A percentile compares a stretch with the other conserved stretches of the same genome.
Evolutionary conservation across 176 grass and related monocot genomes (phyloP).

Genomic region (Oryza meridionalis): DNA sequence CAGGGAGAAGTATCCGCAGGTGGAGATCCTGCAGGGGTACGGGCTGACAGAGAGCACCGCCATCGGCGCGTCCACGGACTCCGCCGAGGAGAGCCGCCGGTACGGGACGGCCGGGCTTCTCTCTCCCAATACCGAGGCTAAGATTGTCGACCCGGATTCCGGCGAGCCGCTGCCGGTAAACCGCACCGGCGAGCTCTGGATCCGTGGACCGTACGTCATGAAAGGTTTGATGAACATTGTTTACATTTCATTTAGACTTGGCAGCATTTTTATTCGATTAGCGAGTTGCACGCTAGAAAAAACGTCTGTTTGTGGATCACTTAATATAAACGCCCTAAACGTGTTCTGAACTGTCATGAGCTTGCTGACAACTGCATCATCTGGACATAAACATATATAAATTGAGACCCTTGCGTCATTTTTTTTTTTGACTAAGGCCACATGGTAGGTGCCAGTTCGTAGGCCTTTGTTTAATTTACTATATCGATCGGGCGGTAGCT

Average conservation of each 20-base stretch:
- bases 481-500: background rate
- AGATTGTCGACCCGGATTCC: constrained; percentile 82
- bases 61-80: constrained; percentile 93
- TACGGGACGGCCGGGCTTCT: constrained; percentile 93
- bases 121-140: constrained; percentile 81
- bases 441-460: background rate
- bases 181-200: constrained; percentile 88
- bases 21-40: constrained; percentile 94
- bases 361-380: background rate
- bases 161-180: constrained; percentile 62
- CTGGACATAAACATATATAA: background rate
- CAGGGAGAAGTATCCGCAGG: constrained; percentile 77
- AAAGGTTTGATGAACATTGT: constrained; percentile 64
- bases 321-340: background rate
- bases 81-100: constrained; percentile 77
- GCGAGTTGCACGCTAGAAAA: background rate
- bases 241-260: background rate
- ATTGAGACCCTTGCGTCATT: background rate
- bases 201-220: constrained; percentile 89
- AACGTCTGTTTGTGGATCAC: constrained; percentile 8
- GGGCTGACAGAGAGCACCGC: constrained; percentile 92
- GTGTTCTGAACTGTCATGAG: background rate
- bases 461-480: no score
- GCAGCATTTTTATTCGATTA: background rate
- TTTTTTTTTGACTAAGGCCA: background rate